These are phyloP conservation scores for Podaxis sp. DNA, from an alignment of 768 basidiomycete genomes.

Conservation along the genomic window DNA sequence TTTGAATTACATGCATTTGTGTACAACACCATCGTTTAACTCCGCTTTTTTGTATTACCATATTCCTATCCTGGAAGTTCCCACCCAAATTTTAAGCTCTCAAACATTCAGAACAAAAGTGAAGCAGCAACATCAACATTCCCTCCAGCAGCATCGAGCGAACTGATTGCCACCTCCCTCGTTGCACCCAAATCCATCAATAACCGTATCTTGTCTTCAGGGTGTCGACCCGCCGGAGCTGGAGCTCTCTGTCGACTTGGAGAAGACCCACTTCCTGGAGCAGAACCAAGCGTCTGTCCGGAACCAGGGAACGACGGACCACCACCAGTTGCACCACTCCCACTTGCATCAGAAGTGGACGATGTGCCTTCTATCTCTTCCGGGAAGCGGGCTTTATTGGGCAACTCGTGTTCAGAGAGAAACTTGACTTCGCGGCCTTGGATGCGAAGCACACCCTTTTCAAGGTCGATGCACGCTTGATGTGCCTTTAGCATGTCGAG, in stretches of 20 bases:
- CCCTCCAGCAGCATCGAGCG: constrained; percentile 76
- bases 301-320: constrained; percentile 58
- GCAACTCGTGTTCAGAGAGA: constrained; percentile 91
- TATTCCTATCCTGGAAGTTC: not conserved
- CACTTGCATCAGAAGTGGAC: constrained; percentile 13
- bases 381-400: constrained; percentile 60
- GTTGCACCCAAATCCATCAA: constrained; percentile 77
- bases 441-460: constrained; percentile 87
- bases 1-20: constrained; percentile 19
- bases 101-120: constrained; percentile 59
- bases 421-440: constrained; percentile 87
- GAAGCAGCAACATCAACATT: constrained; percentile 89
- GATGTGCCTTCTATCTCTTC: constrained; percentile 19
- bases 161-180: constrained; percentile 71
- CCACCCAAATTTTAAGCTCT: not conserved
- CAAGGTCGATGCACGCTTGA: constrained; percentile 92
- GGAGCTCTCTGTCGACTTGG: constrained; percentile 12
- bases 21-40: constrained; percentile 15
- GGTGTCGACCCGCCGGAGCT: constrained; percentile 24
- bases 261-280: constrained; percentile 22
- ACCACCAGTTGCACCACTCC: constrained; percentile 2
- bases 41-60: constrained; percentile 6
- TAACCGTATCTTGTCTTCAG: constrained; percentile 60
- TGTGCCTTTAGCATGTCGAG: constrained; percentile 99
- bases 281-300: constrained; percentile 55